Evolutionary conservation across 257 asterid genomes (phyloP).

Genomic region (Striga asiatica): DNA sequence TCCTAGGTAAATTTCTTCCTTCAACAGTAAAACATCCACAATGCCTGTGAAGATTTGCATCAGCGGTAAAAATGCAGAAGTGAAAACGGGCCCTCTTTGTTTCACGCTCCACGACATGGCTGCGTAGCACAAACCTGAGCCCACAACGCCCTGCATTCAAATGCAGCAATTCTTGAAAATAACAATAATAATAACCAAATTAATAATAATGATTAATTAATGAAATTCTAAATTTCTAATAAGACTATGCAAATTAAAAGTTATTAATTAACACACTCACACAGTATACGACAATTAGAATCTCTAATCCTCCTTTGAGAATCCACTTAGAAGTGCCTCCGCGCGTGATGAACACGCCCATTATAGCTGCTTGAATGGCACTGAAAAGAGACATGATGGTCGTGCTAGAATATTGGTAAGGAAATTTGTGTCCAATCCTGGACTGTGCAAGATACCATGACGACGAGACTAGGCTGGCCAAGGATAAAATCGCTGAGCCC

Average conservation of each 20-base stretch:
- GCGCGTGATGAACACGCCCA: conserved; percentile 28
- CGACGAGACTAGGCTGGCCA: conserved; percentile 50
- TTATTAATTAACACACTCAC: too few relatives aligned
- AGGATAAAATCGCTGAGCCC: conserved; percentile 46
- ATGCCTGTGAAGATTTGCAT: conserved; percentile 61
- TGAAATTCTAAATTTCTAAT: too few relatives aligned
- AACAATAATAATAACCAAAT: too few relatives aligned
- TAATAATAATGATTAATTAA: too few relatives aligned
- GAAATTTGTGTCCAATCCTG: conserved; percentile 40
- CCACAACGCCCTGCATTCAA: conserved; percentile 46
- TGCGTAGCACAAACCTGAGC: conserved; percentile 59
- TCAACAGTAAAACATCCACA: conserved; percentile 51
- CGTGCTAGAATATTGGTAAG: conserved; percentile 60
- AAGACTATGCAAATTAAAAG: too few relatives aligned
- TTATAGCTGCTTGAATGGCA: conserved; percentile 42
- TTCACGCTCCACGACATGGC: conserved; percentile 71
- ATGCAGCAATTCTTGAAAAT: too few relatives aligned
- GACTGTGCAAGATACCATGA: conserved; percentile 74
- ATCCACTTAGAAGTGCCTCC: conserved; percentile 46
- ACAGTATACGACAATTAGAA: conserved; percentile 31
- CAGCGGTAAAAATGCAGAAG: conserved; percentile 71
- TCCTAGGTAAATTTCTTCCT: conserved; percentile 56
- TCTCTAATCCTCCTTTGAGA: conserved; percentile 39
- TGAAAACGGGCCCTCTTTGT: conserved; percentile 63
- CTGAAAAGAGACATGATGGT: conserved; percentile 54